Conservation (phyloP, 2,329 filamentous ascomycete species). For the Colletotrichum spinosum region DNA sequence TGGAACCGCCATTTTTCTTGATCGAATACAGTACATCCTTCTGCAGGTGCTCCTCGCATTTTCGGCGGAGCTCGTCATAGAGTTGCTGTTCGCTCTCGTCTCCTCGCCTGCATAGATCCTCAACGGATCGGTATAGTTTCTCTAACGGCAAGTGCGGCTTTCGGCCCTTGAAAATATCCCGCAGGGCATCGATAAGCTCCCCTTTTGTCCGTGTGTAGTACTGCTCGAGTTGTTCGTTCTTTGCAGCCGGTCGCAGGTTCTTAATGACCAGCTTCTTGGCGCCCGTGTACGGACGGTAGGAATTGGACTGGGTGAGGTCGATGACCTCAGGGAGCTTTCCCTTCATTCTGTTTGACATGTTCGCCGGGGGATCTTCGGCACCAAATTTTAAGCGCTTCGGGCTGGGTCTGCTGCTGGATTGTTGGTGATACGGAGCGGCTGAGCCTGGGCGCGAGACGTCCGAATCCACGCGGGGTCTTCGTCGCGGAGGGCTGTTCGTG, state of each 20-base stretch:
- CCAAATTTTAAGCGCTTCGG: conserved; percentile 38
- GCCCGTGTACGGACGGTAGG: conserved; percentile 79
- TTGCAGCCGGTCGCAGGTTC: conserved; percentile 78
- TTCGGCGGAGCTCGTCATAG: conserved; percentile 68
- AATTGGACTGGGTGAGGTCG: conserved; percentile 49
- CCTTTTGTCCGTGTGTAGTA: conserved; percentile 83
- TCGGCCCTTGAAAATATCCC: conserved; percentile 75
- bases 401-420: conserved; percentile 28
- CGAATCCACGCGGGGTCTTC: conserved; percentile 51
- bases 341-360: conserved; percentile 47
- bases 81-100: conserved; percentile 74
- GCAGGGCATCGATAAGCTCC: conserved; percentile 79
- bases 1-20: conserved; percentile 60
- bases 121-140: conserved; percentile 88
- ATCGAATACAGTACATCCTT: conserved; percentile 67
- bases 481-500: conserved; percentile 49
- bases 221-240: conserved; percentile 71
- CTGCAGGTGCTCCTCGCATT: conserved; percentile 77
- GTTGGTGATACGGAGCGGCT: conserved; percentile 37
- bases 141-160: conserved; percentile 82
- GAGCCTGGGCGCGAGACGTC: conserved; percentile 45
- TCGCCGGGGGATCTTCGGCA: conserved; percentile 21
- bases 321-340: conserved; percentile 54
- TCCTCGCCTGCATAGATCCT: conserved; percentile 88
- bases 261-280: conserved; percentile 93